Evolutionary conservation across 1,139 yeast species (phyloP).

Genomic region (Diutina neorugosa): DNA sequence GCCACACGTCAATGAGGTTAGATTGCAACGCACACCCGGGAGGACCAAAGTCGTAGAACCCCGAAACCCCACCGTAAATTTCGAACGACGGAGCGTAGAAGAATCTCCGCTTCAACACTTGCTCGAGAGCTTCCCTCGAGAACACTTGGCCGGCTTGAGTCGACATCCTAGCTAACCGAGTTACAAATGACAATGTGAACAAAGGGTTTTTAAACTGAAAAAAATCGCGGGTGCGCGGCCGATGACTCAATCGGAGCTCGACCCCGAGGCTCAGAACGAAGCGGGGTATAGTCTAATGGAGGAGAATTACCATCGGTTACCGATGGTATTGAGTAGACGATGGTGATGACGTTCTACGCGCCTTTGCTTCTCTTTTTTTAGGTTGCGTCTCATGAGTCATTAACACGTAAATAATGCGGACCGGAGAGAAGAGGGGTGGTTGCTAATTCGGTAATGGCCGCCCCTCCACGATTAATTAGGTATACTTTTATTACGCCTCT

Average conservation of each 20-base stretch:
- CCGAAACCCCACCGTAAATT: conserved; percentile 96
- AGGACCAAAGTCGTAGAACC: conserved; percentile 97
- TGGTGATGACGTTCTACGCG: background rate
- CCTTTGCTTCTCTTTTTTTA: background rate
- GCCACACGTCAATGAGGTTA: conserved; percentile 87
- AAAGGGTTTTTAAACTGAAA: background rate
- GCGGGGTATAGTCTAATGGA: too few species aligned
- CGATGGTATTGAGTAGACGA: too few species aligned
- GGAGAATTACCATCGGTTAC: too few species aligned
- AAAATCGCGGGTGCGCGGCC: background rate
- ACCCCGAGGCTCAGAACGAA: too few species aligned
- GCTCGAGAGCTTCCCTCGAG: conserved; percentile 79
- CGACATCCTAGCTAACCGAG: conserved; percentile 16
- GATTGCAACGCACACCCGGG: conserved; percentile 99
- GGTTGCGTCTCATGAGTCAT: background rate
- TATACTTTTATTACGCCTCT: background rate
- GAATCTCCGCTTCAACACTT: conserved; percentile 87
- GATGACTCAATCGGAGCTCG: background rate
- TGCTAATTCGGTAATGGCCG: background rate
- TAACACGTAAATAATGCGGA: too few species aligned
- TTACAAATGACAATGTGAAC: background rate
- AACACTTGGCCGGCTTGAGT: conserved; percentile 32
- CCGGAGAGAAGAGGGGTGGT: background rate
- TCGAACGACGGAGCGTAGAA: conserved; percentile 97
- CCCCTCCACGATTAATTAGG: background rate